A percentile compares a stretch with the other conserved stretches of the same genome.
Conservation (phyloP, 306 rosid genomes). For the Geum urbanum region DNA sequence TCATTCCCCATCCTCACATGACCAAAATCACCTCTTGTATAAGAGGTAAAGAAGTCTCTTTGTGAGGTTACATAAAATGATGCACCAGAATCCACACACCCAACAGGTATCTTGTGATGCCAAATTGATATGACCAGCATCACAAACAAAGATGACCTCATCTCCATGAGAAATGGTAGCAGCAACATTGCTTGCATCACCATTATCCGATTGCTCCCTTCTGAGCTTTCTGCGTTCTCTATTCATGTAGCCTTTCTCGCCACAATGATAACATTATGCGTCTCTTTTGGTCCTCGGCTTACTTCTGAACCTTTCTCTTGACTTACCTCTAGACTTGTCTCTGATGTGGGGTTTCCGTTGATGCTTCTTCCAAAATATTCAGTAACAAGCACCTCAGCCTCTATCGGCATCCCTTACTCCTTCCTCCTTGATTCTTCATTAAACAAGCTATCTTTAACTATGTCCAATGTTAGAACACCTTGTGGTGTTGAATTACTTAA, state of each 20-base stretch:
- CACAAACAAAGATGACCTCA: background rate
- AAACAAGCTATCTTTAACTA: no score
- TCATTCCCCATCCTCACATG: no score
- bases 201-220: background rate
- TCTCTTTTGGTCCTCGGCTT: background rate
- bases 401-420: background rate
- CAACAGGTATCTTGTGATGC: background rate
- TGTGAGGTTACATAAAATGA: background rate
- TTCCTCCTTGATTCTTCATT: background rate
- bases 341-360: background rate
- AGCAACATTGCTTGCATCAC: background rate
- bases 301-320: no score
- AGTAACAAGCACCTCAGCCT: background rate
- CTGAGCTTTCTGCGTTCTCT: background rate
- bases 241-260: background rate
- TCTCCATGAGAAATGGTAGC: background rate
- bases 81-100: background rate
- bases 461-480: background rate
- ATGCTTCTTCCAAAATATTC: background rate
- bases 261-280: background rate
- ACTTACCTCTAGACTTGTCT: background rate
- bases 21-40: no score
- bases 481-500: background rate
- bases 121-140: background rate
- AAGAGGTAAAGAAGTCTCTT: no score